Percentiles rank a stretch among this genome's conserved stretches.
These are phyloP conservation scores for Backusella circina DNA, from an alignment of 192 early-diverging fungal genomes.

Conservation along the genomic window DNA sequence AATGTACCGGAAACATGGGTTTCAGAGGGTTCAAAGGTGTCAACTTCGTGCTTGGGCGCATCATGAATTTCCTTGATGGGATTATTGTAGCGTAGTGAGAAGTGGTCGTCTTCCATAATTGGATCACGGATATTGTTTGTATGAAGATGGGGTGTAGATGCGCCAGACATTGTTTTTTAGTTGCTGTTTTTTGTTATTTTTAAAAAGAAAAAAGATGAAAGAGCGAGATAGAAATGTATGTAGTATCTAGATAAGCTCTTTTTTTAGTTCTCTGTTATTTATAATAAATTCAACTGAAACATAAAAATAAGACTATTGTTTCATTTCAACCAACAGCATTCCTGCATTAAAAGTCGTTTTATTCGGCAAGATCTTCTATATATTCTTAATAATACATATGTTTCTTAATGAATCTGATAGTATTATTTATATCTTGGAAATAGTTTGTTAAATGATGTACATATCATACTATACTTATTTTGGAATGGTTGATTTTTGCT, in stretches of 20 bases:
- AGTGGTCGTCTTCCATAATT: constrained; percentile 20
- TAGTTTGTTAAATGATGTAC: neutral
- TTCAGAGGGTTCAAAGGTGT: constrained; percentile 12
- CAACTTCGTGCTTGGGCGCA: neutral
- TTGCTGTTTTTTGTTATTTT: too few species aligned
- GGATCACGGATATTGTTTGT: constrained; percentile 12
- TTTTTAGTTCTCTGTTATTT: neutral
- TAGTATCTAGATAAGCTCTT: too few species aligned
- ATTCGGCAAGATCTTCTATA: neutral
- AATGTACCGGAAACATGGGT: neutral
- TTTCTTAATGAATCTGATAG: neutral
- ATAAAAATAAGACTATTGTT: neutral
- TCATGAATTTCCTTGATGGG: constrained; percentile 22
- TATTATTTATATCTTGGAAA: neutral
- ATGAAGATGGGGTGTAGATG: neutral
- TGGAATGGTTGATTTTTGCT: neutral
- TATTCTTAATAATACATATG: neutral
- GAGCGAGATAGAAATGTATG: neutral
- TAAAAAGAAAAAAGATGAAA: neutral
- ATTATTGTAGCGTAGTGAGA: constrained; percentile 20
- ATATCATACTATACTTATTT: neutral
- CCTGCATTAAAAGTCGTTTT: neutral
- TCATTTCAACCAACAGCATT: neutral
- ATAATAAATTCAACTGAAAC: neutral
- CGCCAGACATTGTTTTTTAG: neutral